These are phyloP conservation scores for Geotrichum restrictum DNA, from an alignment of 1,139 yeast species.

Conservation along the genomic window DNA sequence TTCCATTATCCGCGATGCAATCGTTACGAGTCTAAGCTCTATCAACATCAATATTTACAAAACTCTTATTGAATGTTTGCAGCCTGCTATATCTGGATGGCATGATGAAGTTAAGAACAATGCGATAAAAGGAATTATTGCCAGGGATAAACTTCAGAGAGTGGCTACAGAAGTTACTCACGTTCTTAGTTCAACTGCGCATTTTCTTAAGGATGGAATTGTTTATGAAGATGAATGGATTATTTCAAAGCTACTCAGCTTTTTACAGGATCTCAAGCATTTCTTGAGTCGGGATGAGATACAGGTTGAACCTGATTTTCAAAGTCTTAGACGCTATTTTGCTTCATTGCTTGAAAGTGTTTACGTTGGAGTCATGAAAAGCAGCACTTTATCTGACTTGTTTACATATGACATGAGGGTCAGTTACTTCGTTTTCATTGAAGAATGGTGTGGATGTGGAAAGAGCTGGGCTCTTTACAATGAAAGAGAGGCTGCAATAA, in stretches of 20 bases:
- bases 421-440: conserved; percentile 73
- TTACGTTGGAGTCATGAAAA: conserved; percentile 49
- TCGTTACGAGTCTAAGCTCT: conserved; percentile 81
- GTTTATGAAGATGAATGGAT: conserved; percentile 68
- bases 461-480: conserved; percentile 56
- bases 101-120: conserved; percentile 25
- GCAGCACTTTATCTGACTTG: conserved; percentile 50
- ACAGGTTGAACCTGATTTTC: conserved; percentile 69
- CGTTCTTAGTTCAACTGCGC: conserved; percentile 65
- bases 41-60: conserved; percentile 84
- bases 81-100: conserved; percentile 51
- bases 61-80: conserved; percentile 75
- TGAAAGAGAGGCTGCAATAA: conserved; percentile 65
- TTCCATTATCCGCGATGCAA: conserved; percentile 72
- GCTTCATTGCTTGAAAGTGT: conserved; percentile 72
- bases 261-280: conserved; percentile 61
- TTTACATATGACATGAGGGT: conserved; percentile 83
- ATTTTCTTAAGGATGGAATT: conserved; percentile 51
- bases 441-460: conserved; percentile 95
- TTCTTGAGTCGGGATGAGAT: conserved; percentile 57
- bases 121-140: conserved; percentile 23
- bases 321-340: conserved; percentile 72
- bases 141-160: conserved; percentile 45
- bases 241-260: conserved; percentile 57
- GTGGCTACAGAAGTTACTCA: conserved; percentile 76